A percentile compares a stretch with the other conserved stretches of the same genome.
These are phyloP conservation scores for Elongisporangium prolatum DNA, from an alignment of 352 stramenopile species.

Conservation along the genomic window DNA sequence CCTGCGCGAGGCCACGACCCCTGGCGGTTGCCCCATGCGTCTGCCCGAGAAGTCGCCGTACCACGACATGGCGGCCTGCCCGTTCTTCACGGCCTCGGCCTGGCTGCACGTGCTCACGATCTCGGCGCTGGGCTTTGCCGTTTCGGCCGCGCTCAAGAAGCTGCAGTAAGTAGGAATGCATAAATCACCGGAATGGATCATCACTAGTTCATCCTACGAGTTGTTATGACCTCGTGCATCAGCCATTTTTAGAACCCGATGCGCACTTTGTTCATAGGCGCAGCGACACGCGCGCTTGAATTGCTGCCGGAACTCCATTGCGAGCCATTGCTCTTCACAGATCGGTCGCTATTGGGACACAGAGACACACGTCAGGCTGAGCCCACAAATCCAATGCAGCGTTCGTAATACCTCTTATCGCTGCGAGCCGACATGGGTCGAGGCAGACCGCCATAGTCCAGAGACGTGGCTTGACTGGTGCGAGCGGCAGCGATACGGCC, in stretches of 20 bases:
- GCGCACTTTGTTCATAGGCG: constrained; percentile 56
- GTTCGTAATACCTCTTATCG: constrained; percentile 57
- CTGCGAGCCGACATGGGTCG: constrained; percentile 61
- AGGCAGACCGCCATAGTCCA: constrained; percentile 15
- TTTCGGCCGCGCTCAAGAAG: constrained; percentile 48
- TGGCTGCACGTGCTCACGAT: constrained; percentile 74
- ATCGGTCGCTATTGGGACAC: constrained; percentile 8
- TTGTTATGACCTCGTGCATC: too few relatives aligned
- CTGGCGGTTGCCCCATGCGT: constrained; percentile 66
- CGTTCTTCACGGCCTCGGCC: constrained; percentile 73
- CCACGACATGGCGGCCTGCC: constrained; percentile 67
- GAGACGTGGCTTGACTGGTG: constrained; percentile 18
- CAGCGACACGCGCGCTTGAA: constrained; percentile 45
- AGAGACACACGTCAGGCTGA: constrained; percentile 1
- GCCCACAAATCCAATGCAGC: not conserved
- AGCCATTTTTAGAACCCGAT: constrained; percentile 45
- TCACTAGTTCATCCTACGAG: not conserved
- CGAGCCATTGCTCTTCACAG: constrained; percentile 41
- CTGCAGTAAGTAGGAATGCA: constrained; percentile 26
- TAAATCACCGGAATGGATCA: constrained; percentile 8
- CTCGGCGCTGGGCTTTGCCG: constrained; percentile 44
- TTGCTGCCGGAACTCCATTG: constrained; percentile 42
- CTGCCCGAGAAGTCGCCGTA: constrained; percentile 59
- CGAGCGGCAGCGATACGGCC: constrained; percentile 50
- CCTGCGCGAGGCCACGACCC: constrained; percentile 67